Percentiles rank a stretch among this genome's conserved stretches.
These are phyloP conservation scores for Xylaria polymorpha DNA, from an alignment of 2,329 filamentous ascomycete species.

Conservation along the genomic window DNA sequence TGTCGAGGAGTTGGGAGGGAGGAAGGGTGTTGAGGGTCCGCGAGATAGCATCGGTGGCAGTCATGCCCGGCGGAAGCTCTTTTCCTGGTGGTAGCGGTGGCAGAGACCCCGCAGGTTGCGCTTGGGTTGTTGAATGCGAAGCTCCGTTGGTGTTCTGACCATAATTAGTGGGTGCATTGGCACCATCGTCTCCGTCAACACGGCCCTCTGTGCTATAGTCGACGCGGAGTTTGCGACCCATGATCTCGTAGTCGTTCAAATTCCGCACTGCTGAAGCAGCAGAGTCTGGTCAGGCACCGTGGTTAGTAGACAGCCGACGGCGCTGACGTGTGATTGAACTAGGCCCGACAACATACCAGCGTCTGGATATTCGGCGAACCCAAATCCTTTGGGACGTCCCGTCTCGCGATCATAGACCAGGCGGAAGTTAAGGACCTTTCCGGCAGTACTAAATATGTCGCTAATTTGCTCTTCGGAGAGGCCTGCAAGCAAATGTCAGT, in stretches of 20 bases:
- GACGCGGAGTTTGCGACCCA: constrained; percentile 92
- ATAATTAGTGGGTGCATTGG: constrained; percentile 38
- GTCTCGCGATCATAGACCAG: constrained; percentile 97
- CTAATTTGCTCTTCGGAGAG: constrained; percentile 96
- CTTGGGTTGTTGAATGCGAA: constrained; percentile 51
- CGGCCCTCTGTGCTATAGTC: constrained; percentile 96
- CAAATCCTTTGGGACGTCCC: constrained; percentile 93
- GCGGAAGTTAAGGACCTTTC: constrained; percentile 90
- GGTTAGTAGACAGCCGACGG: constrained; percentile 15
- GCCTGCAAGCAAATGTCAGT: constrained; percentile 64
- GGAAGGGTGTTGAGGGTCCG: constrained; percentile 88
- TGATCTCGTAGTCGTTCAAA: constrained; percentile 93
- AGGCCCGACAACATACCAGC: constrained; percentile 67
- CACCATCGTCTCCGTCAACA: constrained; percentile 70
- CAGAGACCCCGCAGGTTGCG: constrained; percentile 64
- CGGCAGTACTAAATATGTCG: constrained; percentile 90
- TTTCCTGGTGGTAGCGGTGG: constrained; percentile 86
- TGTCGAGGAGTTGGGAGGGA: constrained; percentile 89
- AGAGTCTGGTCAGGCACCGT: constrained; percentile 62
- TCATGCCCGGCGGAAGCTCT: constrained; percentile 84
- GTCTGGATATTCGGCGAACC: constrained; percentile 95
- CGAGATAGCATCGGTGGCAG: constrained; percentile 90
- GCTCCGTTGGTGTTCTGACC: constrained; percentile 47
- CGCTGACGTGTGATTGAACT: not conserved
- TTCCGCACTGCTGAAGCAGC: constrained; percentile 95